Evolutionary conservation across 805 yeast genomes (phyloP).

Genomic region (Komagataella pastoris): DNA sequence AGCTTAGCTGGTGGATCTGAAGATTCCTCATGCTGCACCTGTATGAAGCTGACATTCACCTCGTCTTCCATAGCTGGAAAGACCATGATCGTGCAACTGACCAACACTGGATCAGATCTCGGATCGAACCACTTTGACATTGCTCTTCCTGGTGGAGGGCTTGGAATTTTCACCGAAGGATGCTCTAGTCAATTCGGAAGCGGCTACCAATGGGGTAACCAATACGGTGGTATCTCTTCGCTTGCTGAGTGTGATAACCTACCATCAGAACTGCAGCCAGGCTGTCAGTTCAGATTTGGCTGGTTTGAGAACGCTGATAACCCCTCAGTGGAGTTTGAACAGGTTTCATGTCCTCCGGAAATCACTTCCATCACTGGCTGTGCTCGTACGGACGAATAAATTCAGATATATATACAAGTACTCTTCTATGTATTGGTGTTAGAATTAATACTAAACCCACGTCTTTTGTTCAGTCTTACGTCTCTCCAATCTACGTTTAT

Average conservation of each 20-base stretch:
- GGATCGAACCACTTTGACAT: not conserved
- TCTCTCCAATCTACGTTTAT: slow-evolving; percentile 27
- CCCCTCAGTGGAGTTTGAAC: not conserved
- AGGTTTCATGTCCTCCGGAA: not conserved
- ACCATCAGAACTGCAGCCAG: not conserved
- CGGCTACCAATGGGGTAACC: not conserved
- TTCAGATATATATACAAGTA: not conserved
- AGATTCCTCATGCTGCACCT: not conserved
- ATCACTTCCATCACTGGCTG: not conserved
- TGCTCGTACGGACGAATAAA: not conserved
- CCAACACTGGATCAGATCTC: not conserved
- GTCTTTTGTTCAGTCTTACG: slow-evolving; percentile 21
- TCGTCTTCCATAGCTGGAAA: not conserved
- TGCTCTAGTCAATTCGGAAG: not conserved
- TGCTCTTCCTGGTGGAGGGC: not conserved
- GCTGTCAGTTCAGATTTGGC: not conserved
- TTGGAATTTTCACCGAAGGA: not conserved
- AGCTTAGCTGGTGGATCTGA: not conserved
- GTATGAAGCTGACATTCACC: not conserved
- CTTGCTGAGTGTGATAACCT: not conserved
- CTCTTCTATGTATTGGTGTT: not conserved
- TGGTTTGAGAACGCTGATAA: not conserved
- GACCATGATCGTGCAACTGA: not conserved
- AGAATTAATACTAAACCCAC: slow-evolving; percentile 18
- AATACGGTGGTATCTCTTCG: not conserved